Evolutionary conservation across 306 rosid species (phyloP).

Genomic region (Castanospermum australe): DNA sequence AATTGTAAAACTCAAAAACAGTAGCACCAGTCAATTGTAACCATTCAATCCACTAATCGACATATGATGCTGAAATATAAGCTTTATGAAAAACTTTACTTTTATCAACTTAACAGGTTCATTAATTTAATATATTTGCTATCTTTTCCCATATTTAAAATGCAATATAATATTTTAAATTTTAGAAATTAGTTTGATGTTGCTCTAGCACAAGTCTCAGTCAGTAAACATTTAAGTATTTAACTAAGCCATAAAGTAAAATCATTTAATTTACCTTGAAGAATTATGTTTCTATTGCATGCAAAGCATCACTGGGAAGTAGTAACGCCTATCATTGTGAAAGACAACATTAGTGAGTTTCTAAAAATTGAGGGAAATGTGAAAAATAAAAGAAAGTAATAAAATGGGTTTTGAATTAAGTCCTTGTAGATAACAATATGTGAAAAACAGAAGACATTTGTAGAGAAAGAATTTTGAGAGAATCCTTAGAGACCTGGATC

Average conservation of each 20-base stretch:
- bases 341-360: slow-evolving; percentile 25
- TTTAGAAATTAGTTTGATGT: background rate
- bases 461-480: too few relatives aligned
- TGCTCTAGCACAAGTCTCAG: background rate
- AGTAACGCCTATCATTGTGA: slow-evolving; percentile 52
- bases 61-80: background rate
- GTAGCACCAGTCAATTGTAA: slow-evolving; percentile 9
- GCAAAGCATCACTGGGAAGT: slow-evolving; percentile 94
- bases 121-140: background rate
- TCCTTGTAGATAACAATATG: too few relatives aligned
- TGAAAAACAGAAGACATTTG: too few relatives aligned
- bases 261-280: slow-evolving; percentile 67
- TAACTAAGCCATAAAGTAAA: slow-evolving; percentile 17
- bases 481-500: too few relatives aligned
- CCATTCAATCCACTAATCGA: slow-evolving; percentile 7
- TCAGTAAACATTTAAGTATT: slow-evolving; percentile 19
- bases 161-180: background rate
- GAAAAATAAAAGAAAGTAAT: background rate
- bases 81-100: slow-evolving; percentile 9
- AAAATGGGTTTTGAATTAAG: too few relatives aligned
- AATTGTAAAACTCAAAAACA: background rate
- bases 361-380: slow-evolving; percentile 19
- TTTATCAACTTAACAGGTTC: slow-evolving; percentile 6
- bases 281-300: slow-evolving; percentile 93
- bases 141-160: background rate